phyloP scores from a whole-genome alignment of 2,329 filamentous ascomycete genomes.

The Exophiala bonariae region DNA sequence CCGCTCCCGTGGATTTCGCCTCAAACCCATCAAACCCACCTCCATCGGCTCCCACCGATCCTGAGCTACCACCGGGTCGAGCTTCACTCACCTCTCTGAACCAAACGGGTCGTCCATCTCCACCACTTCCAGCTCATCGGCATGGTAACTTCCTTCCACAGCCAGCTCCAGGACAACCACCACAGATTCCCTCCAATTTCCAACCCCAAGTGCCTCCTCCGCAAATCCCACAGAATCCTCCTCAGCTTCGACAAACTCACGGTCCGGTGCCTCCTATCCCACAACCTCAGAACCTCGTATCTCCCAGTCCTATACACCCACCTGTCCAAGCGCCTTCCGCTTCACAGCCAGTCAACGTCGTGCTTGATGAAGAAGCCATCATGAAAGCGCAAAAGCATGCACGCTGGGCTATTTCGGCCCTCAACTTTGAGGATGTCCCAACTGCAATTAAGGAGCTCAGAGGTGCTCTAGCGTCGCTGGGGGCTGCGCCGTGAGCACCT shows the following conservation, averaged over 20 bases:
- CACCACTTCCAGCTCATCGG: constrained; percentile 23
- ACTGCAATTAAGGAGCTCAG: constrained; percentile 85
- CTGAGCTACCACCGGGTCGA: constrained; percentile 8
- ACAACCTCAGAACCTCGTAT: constrained; percentile 11
- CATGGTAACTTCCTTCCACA: constrained; percentile 20
- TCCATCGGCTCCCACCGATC: constrained; percentile 14
- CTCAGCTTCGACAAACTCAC: constrained; percentile 17
- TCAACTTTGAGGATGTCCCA: constrained; percentile 93
- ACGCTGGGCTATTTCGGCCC: constrained; percentile 91
- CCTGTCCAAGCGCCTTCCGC: constrained; percentile 19
- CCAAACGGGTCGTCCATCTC: constrained; percentile 9
- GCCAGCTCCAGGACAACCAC: constrained; percentile 10
- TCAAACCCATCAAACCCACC: constrained; percentile 5
- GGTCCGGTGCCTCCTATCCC: constrained; percentile 20
- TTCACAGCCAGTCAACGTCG: constrained; percentile 25
- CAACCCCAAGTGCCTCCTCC: constrained; percentile 21
- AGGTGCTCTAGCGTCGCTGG: constrained; percentile 70
- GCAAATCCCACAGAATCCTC: constrained; percentile 16
- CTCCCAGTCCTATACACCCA: constrained; percentile 17
- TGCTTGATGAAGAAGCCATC: constrained; percentile 69
- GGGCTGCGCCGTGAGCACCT: constrained; percentile 46
- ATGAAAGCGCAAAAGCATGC: constrained; percentile 89
- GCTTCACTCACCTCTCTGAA: constrained; percentile 16
- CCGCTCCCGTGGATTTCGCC: constrained; percentile 25
- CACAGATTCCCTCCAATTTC: constrained; percentile 28